phyloP scores from a whole-genome alignment of 148 eudicot genomes.

The Cornus controversa region DNA sequence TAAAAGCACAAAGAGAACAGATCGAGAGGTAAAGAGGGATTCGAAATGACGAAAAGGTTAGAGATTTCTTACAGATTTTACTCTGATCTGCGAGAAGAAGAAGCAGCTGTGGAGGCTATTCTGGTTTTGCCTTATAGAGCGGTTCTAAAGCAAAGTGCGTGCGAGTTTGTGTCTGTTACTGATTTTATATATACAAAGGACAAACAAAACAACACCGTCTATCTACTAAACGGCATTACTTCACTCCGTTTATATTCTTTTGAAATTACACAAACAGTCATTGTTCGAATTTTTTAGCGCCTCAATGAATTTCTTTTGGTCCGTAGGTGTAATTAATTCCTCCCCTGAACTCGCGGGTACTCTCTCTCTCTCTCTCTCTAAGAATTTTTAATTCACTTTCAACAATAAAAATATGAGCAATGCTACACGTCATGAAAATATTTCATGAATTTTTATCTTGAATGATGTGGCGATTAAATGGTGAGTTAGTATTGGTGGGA shows the following conservation, averaged over 20 bases:
- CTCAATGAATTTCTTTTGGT: too few species aligned
- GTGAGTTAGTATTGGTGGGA: too few species aligned
- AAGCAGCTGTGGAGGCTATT: not conserved
- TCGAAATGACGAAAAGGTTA: slow-evolving; percentile 4
- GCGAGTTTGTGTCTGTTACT: not conserved
- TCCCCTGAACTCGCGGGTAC: too few species aligned
- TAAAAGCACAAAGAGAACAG: not conserved
- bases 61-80: slow-evolving; percentile 9
- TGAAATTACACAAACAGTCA: not conserved
- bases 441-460: too few species aligned
- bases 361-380: too few species aligned
- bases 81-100: slow-evolving; percentile 1
- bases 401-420: too few species aligned
- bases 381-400: too few species aligned
- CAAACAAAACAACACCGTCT: too few species aligned
- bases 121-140: not conserved
- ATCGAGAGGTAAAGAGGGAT: not conserved
- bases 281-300: too few species aligned
- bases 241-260: not conserved
- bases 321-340: too few species aligned
- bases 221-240: not conserved
- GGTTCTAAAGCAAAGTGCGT: not conserved
- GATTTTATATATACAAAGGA: slow-evolving; percentile 1
- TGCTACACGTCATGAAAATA: too few species aligned
- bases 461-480: too few species aligned